Base-by-base conservation (phyloP, 306 rosid genomes). In the Parietaria judaica region DNA sequence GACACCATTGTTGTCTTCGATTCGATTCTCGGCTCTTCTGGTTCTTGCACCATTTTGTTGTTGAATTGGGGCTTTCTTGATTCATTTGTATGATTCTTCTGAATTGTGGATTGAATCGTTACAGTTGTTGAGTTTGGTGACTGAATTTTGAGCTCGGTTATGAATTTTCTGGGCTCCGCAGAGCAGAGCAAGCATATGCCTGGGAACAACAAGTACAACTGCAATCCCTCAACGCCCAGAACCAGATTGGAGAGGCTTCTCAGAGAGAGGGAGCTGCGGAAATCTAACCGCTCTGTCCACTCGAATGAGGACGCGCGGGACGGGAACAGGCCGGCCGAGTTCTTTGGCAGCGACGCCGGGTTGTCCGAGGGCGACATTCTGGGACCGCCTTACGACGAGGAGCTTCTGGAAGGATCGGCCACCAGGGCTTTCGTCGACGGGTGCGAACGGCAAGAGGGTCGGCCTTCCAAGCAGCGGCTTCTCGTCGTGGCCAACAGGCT, bases 401-500 rank as follows among this genome's bases (percentile, higher is more conserved):
- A 88, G 44, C 15, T 47, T 67, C 8, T 65, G 35, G 95, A 90
- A 17, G 78, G 79, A 10, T 15, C 72, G 9, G 65, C 47, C 15
- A 56, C 70, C 2, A 82, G 71, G 69, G 58, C 53, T 48, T 64
- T 71, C 60, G 4, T 58, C 4, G 87, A 87, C 46, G 84, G 74
- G 63, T 69, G 66, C 17, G 82, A 72, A 62, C 53, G 75, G 82
- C 74, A 72, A 71, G 87, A 87, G 11, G 91, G 79, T 11, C 72
- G 81, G 71, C 66, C 86, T 49, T 15, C 64, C 51, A 88, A 74
- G 63, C 95, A 88, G 74, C 88, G 98, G 14, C 70, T 91, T 49
- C 75, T 91, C 80, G 95, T 91, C 55, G 95, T 91, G 47, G 98
- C 98, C 16, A 91, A 91, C 56, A 80, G 98, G 86, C 70, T 91